Evolutionary conservation across 2,329 filamentous ascomycete species (phyloP).

Genomic region (Sarocladiaceae sp.): DNA sequence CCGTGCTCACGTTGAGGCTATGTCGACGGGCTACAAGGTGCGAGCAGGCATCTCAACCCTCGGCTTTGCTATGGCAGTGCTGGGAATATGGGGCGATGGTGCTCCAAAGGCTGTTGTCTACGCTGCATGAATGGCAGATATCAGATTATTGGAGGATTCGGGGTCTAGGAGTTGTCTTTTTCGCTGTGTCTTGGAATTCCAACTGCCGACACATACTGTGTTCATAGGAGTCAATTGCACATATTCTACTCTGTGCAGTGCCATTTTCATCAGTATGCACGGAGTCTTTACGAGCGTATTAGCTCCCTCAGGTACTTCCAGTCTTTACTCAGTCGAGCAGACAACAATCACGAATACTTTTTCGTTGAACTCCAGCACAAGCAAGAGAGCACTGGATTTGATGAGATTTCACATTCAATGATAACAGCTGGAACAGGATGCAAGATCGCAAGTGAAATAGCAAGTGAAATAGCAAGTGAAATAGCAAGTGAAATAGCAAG

Average conservation of each 20-base stretch:
- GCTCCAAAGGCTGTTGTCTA: constrained; percentile 30
- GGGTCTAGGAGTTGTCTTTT: not conserved
- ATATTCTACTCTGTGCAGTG: constrained; percentile 4
- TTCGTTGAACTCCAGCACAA: no score
- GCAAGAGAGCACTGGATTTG: no score
- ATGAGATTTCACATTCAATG: no score
- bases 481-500: no score
- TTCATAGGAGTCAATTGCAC: constrained; percentile 7
- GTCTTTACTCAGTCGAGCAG: no score
- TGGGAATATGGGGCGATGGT: constrained; percentile 65
- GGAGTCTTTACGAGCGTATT: no score
- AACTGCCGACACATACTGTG: not conserved
- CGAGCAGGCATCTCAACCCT: constrained; percentile 50
- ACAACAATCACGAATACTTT: no score
- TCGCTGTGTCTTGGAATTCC: not conserved
- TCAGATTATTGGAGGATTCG: not conserved
- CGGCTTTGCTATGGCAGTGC: constrained; percentile 57
- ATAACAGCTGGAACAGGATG: no score
- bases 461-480: no score
- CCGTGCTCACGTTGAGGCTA: constrained; percentile 49
- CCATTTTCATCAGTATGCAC: no score
- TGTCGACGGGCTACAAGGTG: constrained; percentile 49
- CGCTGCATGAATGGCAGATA: constrained; percentile 21
- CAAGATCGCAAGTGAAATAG: no score
- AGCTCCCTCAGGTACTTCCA: no score